Percentiles rank a stretch among this genome's conserved stretches.
Evolutionary conservation across 1,139 yeast species (phyloP).

Genomic region (Petasospora fabianii): DNA sequence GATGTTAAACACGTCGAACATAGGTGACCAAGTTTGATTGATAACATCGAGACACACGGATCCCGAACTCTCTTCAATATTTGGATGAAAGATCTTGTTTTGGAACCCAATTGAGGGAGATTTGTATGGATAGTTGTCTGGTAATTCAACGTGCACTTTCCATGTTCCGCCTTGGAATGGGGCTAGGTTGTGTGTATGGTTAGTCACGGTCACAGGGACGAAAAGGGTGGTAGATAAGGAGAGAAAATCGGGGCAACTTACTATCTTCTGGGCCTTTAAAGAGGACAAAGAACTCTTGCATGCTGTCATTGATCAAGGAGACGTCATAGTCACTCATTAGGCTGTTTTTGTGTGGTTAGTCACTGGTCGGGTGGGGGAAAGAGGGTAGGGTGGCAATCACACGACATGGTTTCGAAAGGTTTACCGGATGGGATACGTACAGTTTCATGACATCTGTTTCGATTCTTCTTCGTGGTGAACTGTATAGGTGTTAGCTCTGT

Average conservation of each 20-base stretch:
- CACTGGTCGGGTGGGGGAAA: neutral
- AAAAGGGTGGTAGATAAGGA: neutral
- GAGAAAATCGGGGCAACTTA: constrained; percentile 20
- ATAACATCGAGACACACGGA: constrained; percentile 95
- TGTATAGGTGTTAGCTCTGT: constrained; percentile 10
- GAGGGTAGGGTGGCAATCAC: neutral
- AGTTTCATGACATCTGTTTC: constrained; percentile 97
- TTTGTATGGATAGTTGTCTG: constrained; percentile 93
- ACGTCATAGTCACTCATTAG: constrained; percentile 95
- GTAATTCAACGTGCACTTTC: constrained; percentile 90
- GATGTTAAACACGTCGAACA: constrained; percentile 88
- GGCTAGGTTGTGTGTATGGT: no score
- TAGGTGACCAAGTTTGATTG: constrained; percentile 97
- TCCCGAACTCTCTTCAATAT: constrained; percentile 86
- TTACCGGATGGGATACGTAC: constrained; percentile 35
- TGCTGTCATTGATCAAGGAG: constrained; percentile 75
- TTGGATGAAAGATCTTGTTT: constrained; percentile 91
- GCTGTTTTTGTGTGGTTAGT: constrained; percentile 27
- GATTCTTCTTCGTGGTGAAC: constrained; percentile 69
- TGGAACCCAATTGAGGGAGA: constrained; percentile 95
- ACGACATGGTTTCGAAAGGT: no score
- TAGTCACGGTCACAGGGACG: no score
- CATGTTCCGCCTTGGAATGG: constrained; percentile 90
- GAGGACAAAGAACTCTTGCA: constrained; percentile 86
- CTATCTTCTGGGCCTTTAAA: constrained; percentile 87